phyloP scores from a whole-genome alignment of 306 rosid genomes.

The Echinosophora koreensis region DNA sequence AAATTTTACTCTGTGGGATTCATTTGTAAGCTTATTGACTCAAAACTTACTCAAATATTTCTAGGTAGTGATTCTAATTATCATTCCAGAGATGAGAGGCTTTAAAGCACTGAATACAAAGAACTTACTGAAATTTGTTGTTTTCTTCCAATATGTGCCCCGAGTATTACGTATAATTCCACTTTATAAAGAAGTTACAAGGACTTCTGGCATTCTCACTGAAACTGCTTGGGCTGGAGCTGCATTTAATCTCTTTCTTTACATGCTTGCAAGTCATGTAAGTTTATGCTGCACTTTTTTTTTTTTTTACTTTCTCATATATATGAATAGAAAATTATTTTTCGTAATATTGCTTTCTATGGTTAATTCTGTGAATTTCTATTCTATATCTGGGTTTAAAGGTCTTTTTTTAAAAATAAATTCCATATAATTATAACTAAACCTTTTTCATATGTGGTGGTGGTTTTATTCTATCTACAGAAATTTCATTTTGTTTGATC shows the following conservation, averaged over 20 bases:
- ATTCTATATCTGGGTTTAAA: conserved; percentile 5
- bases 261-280: conserved; percentile 99
- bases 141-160: conserved; percentile 84
- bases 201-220: conserved; percentile 93
- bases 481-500: conserved; percentile 12
- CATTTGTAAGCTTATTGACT: conserved; percentile 36
- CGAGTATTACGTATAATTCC: conserved; percentile 84
- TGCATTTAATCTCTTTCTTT: conserved; percentile 89
- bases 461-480: conserved; percentile 28
- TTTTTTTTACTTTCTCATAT: neutral
- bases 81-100: conserved; percentile 77
- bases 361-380: too few relatives aligned
- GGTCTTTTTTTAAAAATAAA: neutral
- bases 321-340: neutral
- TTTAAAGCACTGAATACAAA: conserved; percentile 72
- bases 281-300: conserved; percentile 48
- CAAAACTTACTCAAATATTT: conserved; percentile 36
- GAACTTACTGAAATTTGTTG: conserved; percentile 83
- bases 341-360: conserved; percentile 23
- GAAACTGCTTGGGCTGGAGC: conserved; percentile 99
- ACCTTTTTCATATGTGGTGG: neutral
- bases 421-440: neutral
- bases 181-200: conserved; percentile 87
- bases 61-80: conserved; percentile 77
- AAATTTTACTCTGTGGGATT: conserved; percentile 28